phyloP scores from a whole-genome alignment of 139 green algal genomes.

The Closterium sp. region DNA sequence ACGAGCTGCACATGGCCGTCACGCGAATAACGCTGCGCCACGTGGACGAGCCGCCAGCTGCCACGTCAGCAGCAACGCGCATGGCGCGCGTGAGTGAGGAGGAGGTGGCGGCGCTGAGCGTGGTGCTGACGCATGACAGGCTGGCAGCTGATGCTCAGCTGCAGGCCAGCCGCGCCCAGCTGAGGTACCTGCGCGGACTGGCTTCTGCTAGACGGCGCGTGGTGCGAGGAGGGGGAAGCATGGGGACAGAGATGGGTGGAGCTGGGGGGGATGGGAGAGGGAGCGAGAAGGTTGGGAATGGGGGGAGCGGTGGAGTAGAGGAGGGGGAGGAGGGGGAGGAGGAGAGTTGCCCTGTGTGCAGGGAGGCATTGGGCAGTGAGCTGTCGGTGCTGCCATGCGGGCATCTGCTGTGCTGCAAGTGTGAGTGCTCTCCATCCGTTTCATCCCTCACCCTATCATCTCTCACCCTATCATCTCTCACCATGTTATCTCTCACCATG shows the following conservation, averaged over 20 bases:
- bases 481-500: too few species aligned
- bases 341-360: slow-evolving; percentile 1
- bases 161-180: neutral
- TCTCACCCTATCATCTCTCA: too few species aligned
- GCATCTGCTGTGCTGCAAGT: slow-evolving; percentile 19
- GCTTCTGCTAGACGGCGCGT: too few species aligned
- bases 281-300: neutral
- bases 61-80: neutral
- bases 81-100: neutral
- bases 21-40: slow-evolving; percentile 65
- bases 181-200: neutral
- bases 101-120: neutral
- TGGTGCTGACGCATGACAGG: neutral
- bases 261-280: neutral
- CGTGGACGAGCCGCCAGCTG: slow-evolving; percentile 37
- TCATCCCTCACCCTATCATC: neutral
- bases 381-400: neutral
- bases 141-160: neutral
- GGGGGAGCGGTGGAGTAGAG: neutral
- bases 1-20: slow-evolving; percentile 85
- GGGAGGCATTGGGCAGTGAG: neutral
- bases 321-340: neutral
- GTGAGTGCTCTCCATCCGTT: neutral
- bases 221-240: neutral
- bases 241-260: neutral